phyloP scores from a whole-genome alignment of 805 yeast genomes.

The Blastobotrys robertii region DNA sequence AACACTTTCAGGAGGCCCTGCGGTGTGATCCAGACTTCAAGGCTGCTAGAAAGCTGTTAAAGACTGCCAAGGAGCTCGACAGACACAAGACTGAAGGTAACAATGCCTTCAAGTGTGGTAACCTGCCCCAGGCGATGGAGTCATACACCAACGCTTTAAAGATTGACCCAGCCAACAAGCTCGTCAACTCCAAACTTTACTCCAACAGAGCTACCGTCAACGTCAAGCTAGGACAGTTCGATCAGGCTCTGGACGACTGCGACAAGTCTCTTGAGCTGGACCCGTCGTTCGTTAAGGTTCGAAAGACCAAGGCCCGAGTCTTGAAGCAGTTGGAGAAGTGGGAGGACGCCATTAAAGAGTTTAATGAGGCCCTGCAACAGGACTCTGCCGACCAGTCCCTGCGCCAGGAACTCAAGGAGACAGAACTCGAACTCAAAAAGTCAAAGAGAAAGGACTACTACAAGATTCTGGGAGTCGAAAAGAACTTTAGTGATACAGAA shows the following conservation, averaged over 20 bases:
- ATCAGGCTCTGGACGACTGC: slow-evolving; percentile 70
- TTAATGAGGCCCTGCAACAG: slow-evolving; percentile 28
- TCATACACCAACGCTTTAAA: slow-evolving; percentile 68
- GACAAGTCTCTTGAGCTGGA: slow-evolving; percentile 59
- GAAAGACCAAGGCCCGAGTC: slow-evolving; percentile 32
- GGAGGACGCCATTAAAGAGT: slow-evolving; percentile 31
- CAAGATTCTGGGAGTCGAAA: slow-evolving; percentile 45
- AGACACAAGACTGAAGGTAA: slow-evolving; percentile 49
- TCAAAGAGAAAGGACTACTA: slow-evolving; percentile 44
- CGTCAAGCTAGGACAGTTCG: slow-evolving; percentile 66
- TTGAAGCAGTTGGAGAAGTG: slow-evolving; percentile 30
- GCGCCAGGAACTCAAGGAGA: slow-evolving; percentile 30
- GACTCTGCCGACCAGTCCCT: slow-evolving; percentile 28
- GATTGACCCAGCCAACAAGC: slow-evolving; percentile 46
- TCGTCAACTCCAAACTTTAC: slow-evolving; percentile 38
- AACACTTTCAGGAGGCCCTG: slow-evolving; percentile 32
- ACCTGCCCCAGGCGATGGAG: slow-evolving; percentile 55
- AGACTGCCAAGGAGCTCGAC: slow-evolving; percentile 27
- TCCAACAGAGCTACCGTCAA: slow-evolving; percentile 88
- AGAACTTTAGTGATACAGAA: slow-evolving; percentile 41
- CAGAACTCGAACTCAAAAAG: slow-evolving; percentile 34
- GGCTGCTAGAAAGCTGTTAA: slow-evolving; percentile 26
- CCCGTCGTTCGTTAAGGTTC: slow-evolving; percentile 56
- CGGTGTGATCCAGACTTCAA: slow-evolving; percentile 33
- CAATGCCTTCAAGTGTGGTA: slow-evolving; percentile 53